phyloP scores from a whole-genome alignment of 1,139 yeast genomes.

The Starmera stellimalicola region DNA sequence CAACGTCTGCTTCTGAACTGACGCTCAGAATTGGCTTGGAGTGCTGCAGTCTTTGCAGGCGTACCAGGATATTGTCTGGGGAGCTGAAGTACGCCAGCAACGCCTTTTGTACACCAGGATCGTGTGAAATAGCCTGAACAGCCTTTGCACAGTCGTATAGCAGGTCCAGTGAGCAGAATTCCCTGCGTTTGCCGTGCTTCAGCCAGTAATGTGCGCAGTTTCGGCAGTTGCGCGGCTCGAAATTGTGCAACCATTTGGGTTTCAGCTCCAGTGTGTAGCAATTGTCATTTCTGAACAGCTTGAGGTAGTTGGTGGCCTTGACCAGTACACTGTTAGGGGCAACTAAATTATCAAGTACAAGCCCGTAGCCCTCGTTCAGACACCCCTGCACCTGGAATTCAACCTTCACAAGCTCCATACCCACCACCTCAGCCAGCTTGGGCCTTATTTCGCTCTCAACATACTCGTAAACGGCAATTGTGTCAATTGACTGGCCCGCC shows the following conservation, averaged over 20 bases:
- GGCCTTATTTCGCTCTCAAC: conserved; percentile 3
- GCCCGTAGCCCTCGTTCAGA: conserved; percentile 16
- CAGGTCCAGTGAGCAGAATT: conserved; percentile 28
- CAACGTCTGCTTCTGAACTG: conserved; percentile 8
- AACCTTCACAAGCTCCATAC: conserved; percentile 8
- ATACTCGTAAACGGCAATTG: conserved; percentile 10
- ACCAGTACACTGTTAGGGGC: conserved; percentile 2
- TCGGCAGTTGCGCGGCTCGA: conserved; percentile 25
- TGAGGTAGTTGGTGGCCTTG: conserved; percentile 9
- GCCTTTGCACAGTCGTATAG: conserved; percentile 10
- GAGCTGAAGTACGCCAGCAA: conserved; percentile 6
- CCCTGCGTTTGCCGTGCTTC: conserved; percentile 17
- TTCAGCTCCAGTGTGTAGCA: conserved; percentile 26
- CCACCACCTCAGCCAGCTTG: conserved; percentile 4
- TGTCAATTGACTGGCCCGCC: conserved; percentile 6
- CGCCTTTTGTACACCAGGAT: not conserved
- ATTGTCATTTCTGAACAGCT: conserved; percentile 1
- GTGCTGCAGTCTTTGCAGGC: conserved; percentile 8
- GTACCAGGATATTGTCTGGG: conserved; percentile 4
- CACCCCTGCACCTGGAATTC: conserved; percentile 3
- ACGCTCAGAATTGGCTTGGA: conserved; percentile 10
- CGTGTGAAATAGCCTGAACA: conserved; percentile 2
- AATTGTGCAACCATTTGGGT: conserved; percentile 35
- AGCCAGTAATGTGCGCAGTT: conserved; percentile 31
- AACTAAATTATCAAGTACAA: conserved; percentile 12